Conservation (phyloP, 2,329 filamentous ascomycete genomes). For the Cladosporium halotolerans region DNA sequence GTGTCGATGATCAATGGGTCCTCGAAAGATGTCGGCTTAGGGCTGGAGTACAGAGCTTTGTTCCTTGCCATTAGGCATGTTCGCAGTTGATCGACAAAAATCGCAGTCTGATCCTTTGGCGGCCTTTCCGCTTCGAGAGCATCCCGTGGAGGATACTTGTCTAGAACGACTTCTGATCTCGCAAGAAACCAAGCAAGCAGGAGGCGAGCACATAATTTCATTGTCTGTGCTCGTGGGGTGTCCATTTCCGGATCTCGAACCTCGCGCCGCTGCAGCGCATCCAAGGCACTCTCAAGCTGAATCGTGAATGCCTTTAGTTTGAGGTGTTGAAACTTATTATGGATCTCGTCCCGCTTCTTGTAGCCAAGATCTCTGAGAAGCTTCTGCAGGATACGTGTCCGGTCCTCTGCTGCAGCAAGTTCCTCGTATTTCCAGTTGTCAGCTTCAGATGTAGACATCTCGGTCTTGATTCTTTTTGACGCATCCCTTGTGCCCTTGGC, state of each 20-base stretch:
- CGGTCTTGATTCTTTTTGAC: background rate
- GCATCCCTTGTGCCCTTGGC: background rate
- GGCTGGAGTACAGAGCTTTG: background rate
- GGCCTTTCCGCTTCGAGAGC: background rate
- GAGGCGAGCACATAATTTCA: slow-evolving; percentile 1
- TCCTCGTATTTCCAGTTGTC: slow-evolving; percentile 29
- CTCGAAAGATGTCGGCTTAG: background rate
- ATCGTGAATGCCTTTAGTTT: background rate
- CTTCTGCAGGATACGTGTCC: slow-evolving; percentile 41
- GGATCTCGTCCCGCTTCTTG: slow-evolving; percentile 7
- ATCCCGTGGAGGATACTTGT: background rate
- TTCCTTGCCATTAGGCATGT: background rate
- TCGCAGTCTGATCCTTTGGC: background rate
- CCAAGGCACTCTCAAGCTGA: background rate
- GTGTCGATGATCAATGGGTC: slow-evolving; percentile 4
- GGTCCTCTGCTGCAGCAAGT: slow-evolving; percentile 35
- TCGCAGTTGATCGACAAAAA: background rate
- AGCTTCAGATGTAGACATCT: slow-evolving; percentile 19
- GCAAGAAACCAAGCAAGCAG: background rate
- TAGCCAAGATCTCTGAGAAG: slow-evolving; percentile 28
- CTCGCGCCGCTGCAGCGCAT: background rate
- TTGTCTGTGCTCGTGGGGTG: background rate
- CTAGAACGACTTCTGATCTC: background rate
- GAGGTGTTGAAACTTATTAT: background rate
- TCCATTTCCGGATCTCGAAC: too few species aligned